Percentiles rank a stretch among this genome's conserved stretches.
Conservation (phyloP, 805 yeast genomes). For the Ogataea corticis region DNA sequence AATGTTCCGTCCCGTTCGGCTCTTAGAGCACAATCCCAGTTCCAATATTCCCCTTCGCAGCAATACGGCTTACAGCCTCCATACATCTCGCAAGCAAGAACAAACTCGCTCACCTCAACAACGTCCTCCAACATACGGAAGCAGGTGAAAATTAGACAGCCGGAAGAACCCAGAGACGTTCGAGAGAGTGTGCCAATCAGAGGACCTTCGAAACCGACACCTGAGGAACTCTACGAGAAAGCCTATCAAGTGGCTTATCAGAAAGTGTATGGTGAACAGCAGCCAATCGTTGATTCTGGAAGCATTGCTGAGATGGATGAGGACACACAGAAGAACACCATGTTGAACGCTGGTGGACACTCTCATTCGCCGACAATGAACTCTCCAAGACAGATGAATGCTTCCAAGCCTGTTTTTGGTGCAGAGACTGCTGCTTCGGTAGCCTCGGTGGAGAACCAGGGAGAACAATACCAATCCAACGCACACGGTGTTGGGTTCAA, state of each 20-base stretch:
- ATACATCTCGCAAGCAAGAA: constrained; percentile 7
- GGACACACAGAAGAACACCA: constrained; percentile 29
- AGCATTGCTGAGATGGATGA: constrained; percentile 21
- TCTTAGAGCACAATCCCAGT: constrained; percentile 9
- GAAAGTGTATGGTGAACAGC: constrained; percentile 49
- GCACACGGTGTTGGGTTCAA: constrained; percentile 32
- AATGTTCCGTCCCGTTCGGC: constrained; percentile 16
- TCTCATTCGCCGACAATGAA: background rate
- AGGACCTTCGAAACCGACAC: constrained; percentile 29
- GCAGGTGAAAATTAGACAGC: constrained; percentile 24
- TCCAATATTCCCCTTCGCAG: constrained; percentile 5
- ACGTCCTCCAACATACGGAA: constrained; percentile 21
- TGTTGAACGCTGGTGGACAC: constrained; percentile 21
- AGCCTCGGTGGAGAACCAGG: too few relatives aligned
- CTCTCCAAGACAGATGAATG: background rate
- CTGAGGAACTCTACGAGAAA: constrained; percentile 53
- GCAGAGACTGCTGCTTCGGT: background rate
- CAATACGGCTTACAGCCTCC: constrained; percentile 6
- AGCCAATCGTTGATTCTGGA: constrained; percentile 5
- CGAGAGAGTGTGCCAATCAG: background rate
- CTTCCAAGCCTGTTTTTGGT: constrained; percentile 3
- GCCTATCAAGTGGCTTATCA: constrained; percentile 58
- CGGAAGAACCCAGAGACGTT: constrained; percentile 7
- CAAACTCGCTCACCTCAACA: constrained; percentile 24
- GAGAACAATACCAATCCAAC: constrained; percentile 25